These are phyloP conservation scores for Tardiomyces depauwii DNA, from an alignment of 1,139 yeast genomes.

Conservation along the genomic window DNA sequence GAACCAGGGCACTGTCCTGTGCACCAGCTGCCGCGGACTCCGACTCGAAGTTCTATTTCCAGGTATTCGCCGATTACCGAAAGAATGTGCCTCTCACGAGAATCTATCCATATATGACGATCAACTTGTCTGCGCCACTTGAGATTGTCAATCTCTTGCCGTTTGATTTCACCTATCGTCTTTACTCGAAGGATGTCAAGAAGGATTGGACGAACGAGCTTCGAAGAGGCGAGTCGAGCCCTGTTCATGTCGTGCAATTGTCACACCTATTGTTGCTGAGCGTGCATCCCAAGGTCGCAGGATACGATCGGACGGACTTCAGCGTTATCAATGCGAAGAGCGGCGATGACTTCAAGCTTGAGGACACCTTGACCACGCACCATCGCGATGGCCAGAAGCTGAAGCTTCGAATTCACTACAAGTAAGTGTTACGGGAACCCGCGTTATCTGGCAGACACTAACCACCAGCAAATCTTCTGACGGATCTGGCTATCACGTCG, in stretches of 20 bases:
- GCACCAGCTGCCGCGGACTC: slow-evolving; percentile 1
- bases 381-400: slow-evolving; percentile 58
- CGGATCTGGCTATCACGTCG: slow-evolving; percentile 26
- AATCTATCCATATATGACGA: slow-evolving; percentile 75
- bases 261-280: slow-evolving; percentile 60
- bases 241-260: slow-evolving; percentile 73
- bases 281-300: slow-evolving; percentile 56
- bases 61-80: slow-evolving; percentile 59
- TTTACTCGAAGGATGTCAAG: slow-evolving; percentile 67
- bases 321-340: slow-evolving; percentile 51
- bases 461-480: background rate
- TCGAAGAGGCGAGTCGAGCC: slow-evolving; percentile 52
- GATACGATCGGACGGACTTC: slow-evolving; percentile 63
- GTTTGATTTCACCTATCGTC: slow-evolving; percentile 60
- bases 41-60: slow-evolving; percentile 35
- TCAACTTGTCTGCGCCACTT: slow-evolving; percentile 76
- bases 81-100: slow-evolving; percentile 54
- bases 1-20: slow-evolving; percentile 7
- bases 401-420: slow-evolving; percentile 55
- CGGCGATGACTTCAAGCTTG: slow-evolving; percentile 45
- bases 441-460: background rate
- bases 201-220: slow-evolving; percentile 59
- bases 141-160: slow-evolving; percentile 82
- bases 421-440: slow-evolving; percentile 18
- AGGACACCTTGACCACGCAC: slow-evolving; percentile 34